These are phyloP conservation scores for Myriosclerotinia curreyana DNA, from an alignment of 2,329 filamentous ascomycete species.

Conservation along the genomic window DNA sequence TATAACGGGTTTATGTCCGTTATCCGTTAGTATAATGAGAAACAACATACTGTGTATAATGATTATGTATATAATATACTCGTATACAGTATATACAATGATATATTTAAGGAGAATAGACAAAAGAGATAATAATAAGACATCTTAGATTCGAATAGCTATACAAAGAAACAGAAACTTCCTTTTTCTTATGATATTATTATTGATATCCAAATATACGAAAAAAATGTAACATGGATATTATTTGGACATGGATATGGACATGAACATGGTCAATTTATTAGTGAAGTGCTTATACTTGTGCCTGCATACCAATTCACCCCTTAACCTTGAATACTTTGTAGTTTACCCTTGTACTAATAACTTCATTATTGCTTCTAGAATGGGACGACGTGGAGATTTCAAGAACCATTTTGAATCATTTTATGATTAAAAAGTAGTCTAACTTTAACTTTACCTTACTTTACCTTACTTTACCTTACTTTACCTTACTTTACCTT, in stretches of 20 bases:
- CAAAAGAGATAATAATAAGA: slow-evolving; percentile 4
- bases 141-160: neutral
- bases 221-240: no score
- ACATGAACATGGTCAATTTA: slow-evolving; percentile 14
- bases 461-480: no score
- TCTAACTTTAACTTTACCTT: no score
- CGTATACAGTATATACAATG: neutral
- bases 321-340: no score
- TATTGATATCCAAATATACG: no score
- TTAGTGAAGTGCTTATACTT: slow-evolving; percentile 2
- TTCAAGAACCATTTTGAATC: no score
- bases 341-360: slow-evolving; percentile 5
- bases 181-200: no score
- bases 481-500: neutral
- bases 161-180: no score
- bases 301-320: slow-evolving; percentile 7
- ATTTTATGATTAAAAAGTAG: no score
- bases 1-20: slow-evolving; percentile 16
- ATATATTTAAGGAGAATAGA: neutral
- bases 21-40: neutral
- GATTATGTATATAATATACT: neutral
- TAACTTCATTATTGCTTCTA: slow-evolving; percentile 4
- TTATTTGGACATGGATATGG: no score
- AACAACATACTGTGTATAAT: neutral
- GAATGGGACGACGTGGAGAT: slow-evolving; percentile 18